phyloP scores from a whole-genome alignment of 495 filamentous ascomycete species.

The Tirmania nivea region DNA sequence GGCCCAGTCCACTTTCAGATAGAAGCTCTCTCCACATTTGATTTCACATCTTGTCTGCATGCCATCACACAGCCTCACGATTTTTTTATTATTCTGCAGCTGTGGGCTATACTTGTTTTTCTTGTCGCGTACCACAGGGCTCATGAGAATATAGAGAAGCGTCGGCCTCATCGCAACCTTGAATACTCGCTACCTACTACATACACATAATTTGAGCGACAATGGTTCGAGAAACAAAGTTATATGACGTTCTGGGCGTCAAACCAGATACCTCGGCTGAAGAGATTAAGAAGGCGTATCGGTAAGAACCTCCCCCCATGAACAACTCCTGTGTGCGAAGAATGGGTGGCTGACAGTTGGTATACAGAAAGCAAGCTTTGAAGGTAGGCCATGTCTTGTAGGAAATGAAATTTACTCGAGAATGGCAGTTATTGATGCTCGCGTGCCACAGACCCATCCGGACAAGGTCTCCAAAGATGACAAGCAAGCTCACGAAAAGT shows the following conservation, averaged over 20 bases:
- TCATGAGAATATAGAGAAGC: no score
- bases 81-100: no score
- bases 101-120: no score
- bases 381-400: slow-evolving; percentile 25
- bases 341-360: not conserved
- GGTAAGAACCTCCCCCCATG: slow-evolving; percentile 28
- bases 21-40: no score
- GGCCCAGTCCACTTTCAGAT: no score
- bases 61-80: no score
- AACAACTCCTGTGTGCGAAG: not conserved
- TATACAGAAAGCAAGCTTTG: slow-evolving; percentile 54
- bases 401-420: not conserved
- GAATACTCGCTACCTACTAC: no score
- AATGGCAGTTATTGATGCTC: not conserved
- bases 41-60: no score
- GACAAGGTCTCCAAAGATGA: slow-evolving; percentile 87
- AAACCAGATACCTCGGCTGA: slow-evolving; percentile 64
- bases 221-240: slow-evolving; percentile 74
- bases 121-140: no score
- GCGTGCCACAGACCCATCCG: slow-evolving; percentile 39
- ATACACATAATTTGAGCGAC: slow-evolving; percentile 7
- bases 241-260: slow-evolving; percentile 59
- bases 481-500: slow-evolving; percentile 61
- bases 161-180: no score
- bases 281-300: slow-evolving; percentile 93